Conservation (phyloP, 179 eudicot species). For the Drosera spatulata region DNA sequence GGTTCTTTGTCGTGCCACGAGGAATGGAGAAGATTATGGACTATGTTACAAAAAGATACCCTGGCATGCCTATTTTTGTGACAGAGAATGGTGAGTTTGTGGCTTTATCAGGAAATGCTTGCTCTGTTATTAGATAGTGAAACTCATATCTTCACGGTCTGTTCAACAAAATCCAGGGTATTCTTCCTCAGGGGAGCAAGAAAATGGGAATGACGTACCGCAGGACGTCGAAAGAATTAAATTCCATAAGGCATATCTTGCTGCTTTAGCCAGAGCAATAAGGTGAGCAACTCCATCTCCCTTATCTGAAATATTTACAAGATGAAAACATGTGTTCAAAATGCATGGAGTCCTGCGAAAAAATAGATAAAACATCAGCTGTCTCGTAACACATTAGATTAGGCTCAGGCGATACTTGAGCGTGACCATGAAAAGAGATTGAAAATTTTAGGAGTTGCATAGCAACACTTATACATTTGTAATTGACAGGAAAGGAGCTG, state of each 20-base stretch:
- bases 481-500: constrained; percentile 46
- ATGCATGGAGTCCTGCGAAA: too few species aligned
- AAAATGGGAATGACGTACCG: constrained; percentile 12
- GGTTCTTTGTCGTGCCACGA: constrained; percentile 50
- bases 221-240: constrained; percentile 44
- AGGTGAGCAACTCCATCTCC: constrained; percentile 20
- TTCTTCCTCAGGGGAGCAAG: constrained; percentile 16
- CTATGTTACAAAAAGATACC: constrained; percentile 37
- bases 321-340: too few species aligned
- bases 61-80: constrained; percentile 43
- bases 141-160: background rate
- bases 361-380: too few species aligned
- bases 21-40: constrained; percentile 58
- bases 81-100: constrained; percentile 57
- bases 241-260: constrained; percentile 47
- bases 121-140: too few species aligned
- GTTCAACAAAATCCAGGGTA: constrained; percentile 24
- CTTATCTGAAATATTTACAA: too few species aligned
- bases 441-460: too few species aligned
- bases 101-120: background rate
- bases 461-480: background rate
- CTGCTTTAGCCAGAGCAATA: constrained; percentile 45
- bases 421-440: too few species aligned
- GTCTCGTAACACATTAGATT: too few species aligned
- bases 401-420: too few species aligned